These are phyloP conservation scores for Elsinoe ampelina DNA, from an alignment of 2,329 filamentous ascomycete species.

Conservation along the genomic window DNA sequence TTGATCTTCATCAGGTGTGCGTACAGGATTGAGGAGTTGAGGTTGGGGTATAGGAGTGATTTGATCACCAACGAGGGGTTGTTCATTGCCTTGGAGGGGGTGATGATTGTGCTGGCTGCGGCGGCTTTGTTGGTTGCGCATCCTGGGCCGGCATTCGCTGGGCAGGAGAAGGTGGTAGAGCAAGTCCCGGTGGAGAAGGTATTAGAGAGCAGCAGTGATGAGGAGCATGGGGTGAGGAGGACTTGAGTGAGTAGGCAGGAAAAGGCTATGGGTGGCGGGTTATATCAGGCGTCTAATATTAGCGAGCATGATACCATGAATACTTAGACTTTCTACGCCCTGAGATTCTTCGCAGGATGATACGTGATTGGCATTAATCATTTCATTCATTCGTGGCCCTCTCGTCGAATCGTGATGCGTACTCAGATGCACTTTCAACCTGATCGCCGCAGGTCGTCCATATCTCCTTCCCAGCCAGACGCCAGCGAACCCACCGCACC, in stretches of 20 bases:
- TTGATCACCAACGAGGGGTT: conserved; percentile 27
- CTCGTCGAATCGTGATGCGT: neutral
- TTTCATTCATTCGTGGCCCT: conserved; percentile 4
- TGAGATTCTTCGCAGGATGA: no score
- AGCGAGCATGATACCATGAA: neutral
- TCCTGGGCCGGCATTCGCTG: conserved; percentile 4
- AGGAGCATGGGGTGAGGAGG: neutral
- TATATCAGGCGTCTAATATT: neutral
- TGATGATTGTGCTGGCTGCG: conserved; percentile 15
- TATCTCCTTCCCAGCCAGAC: neutral
- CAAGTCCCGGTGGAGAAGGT: neutral
- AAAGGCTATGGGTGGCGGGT: no score
- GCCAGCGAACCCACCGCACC: neutral
- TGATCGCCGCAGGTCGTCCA: neutral
- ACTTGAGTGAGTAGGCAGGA: neutral
- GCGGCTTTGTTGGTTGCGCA: neutral
- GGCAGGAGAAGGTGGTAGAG: neutral
- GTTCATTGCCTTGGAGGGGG: conserved; percentile 24
- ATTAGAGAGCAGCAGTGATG: neutral
- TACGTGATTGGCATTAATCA: neutral
- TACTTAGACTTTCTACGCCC: neutral
- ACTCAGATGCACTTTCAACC: neutral
- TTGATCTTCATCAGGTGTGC: conserved; percentile 55
- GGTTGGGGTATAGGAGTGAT: conserved; percentile 50
- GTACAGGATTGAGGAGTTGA: conserved; percentile 57